phyloP scores from a whole-genome alignment of 1,139 yeast genomes.

The Kurtzmaniella quercitrusa region DNA sequence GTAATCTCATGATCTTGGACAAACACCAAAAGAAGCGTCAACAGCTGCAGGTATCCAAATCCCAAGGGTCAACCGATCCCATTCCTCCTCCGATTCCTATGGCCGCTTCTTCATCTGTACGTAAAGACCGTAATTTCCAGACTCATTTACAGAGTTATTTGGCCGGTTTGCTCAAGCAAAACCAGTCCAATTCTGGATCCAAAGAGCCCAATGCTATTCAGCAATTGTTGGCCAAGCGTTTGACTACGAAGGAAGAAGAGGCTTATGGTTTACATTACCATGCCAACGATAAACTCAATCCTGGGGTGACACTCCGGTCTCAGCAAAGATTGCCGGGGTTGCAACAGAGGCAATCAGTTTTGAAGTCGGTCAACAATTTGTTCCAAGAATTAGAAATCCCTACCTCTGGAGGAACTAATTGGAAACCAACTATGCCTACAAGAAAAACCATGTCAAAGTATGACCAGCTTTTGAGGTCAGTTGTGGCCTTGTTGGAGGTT shows the following conservation, averaged over 20 bases:
- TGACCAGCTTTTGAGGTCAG: conserved; percentile 70
- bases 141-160: conserved; percentile 47
- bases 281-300: conserved; percentile 62
- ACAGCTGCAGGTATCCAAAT: conserved; percentile 28
- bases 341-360: conserved; percentile 56
- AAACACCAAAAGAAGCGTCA: conserved; percentile 50
- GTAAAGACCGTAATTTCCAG: conserved; percentile 50
- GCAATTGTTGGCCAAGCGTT: conserved; percentile 47
- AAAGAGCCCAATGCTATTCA: conserved; percentile 38
- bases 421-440: conserved; percentile 87
- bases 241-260: conserved; percentile 76
- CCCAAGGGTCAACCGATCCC: conserved; percentile 32
- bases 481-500: conserved; percentile 72
- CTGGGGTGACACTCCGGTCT: conserved; percentile 81
- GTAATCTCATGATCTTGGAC: conserved; percentile 73
- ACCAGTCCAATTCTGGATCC: conserved; percentile 21
- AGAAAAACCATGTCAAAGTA: conserved; percentile 73
- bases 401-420: conserved; percentile 50
- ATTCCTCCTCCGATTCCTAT: conserved; percentile 57
- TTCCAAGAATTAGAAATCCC: conserved; percentile 75
- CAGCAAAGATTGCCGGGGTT: conserved; percentile 46
- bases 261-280: conserved; percentile 84
- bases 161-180: conserved; percentile 35
- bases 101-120: conserved; percentile 49
- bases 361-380: conserved; percentile 68